Base-by-base conservation (phyloP, 1,139 yeast genomes). In the Yamadazyma atlantica region DNA sequence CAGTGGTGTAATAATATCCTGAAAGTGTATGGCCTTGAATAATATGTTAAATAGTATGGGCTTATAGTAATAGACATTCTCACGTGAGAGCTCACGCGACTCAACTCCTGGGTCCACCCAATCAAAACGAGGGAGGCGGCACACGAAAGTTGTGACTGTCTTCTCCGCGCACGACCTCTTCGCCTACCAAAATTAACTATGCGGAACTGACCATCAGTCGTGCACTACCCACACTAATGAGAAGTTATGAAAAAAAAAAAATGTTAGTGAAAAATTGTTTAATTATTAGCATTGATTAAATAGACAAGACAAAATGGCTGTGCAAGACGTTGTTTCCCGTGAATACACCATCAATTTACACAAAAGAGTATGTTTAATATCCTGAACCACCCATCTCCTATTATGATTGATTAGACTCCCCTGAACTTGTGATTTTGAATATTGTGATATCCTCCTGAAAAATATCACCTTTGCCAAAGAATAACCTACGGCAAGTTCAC, bases 291-390 rank as follows among this genome's bases (percentile, higher is more conserved):
- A 50, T 48, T 66, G 56, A 19, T 19, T 19, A 17, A 23, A 9
- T 13, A 29, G n/a, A 12, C n/a, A 27, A 19, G 14, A 17, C 27
- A 80, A 78, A 78, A 85, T 88, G 81, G 97, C 97, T 76, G 80
- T 88, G 74, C 88, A 88, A 80, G 97, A 92, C 92, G 97, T 89
- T 76, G 97, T 94, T 77, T 87, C 98, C 73, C 96, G 99, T 78
- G 99, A 94, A 81, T 94, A 94, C 89, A 94, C 98, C 83, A 90
- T 94, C 78, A 92, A 94, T 90, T 80, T 92, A 77, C 96, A 89
- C 96, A 92, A 89, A 80, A 89, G 97, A 80, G 95, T 87, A 82
- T 74, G 94, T 85, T 32, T 6, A 19, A 19, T 9, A 24, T 32
- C 29, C 12, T 19, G 6, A 19, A 19, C n/a, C n/a, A n/a, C n/a